Base-by-base conservation (phyloP, 768 basidiomycete genomes). In the Trametes elegans region DNA sequence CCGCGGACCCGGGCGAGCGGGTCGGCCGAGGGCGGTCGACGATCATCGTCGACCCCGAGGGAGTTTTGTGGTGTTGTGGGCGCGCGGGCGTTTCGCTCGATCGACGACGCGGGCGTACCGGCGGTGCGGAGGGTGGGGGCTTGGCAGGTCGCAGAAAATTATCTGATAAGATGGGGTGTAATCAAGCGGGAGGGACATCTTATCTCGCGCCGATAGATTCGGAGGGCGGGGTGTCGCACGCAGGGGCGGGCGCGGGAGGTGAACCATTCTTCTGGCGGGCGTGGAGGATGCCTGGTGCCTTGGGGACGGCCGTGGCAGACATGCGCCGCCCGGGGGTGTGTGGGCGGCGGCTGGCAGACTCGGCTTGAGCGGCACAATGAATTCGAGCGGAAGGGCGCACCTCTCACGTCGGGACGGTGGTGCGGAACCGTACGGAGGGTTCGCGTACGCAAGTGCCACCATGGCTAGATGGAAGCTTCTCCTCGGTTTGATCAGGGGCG, bases 141-240 rank as follows among this genome's bases (percentile, higher is more conserved):
- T 53, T 53, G 51, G 51, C 42, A 53, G 51, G 51, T 32, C 45
- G 26, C 10, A 8, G 38, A 8, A 39, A 19, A n/a, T 39, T 39
- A 46, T 46, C 45, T 46, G 45, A 46, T 46, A 34, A 46, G 45
- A 46, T 46, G 29, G 9, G 18, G 34, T 35, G 34, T n/a, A 11
- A 5, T 19, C 8, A 9, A 10, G 28, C 29, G 27, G 21, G 16
- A 13, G 45, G 29, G 11, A 8, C 24, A 43, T 43, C 41, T 43
- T 27, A 43, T 43, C 26, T 39, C 7, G 18, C 38, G 38, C 18
- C 18, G 21, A 39, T 13, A 39, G 38, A 39, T 39, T 19, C 38
- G 38, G 5, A n/a, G 5, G 18, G 18, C 38, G 21, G 18, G 38
- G 38, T 19, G n/a, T 18, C 21, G 38, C 14, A 19, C 10, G 31